Evolutionary conservation across 129 eudicot genomes (phyloP), one percentile per base, ranked within the genome.

Genomic region (Flaveria sonorensis): DNA sequence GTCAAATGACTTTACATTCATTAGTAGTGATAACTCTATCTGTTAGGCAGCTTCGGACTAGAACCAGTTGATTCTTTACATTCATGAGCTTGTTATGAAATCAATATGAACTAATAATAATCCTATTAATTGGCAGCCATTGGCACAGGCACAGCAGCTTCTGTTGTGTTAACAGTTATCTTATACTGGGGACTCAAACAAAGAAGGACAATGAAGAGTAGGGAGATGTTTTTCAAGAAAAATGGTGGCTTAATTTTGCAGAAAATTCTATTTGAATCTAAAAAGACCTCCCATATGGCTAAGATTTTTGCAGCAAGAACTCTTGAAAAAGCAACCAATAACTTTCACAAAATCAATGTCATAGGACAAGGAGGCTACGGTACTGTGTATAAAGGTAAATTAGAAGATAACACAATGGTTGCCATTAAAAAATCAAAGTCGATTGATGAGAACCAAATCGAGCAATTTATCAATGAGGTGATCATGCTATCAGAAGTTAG

Each of bases 321-420:
- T 60, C 66, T 60, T 23, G 66, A 60, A 60, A 60, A 60, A 23
- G 18, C 40, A 11, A 60, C 66, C 2, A 60, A 60, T 23, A 60
- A 60, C 39, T 60, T 60, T 24, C 6, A 60, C 39, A 60, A 60
- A 60, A 24, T 1, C 66, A 60, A 60, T 60, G 66, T 60, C 66
- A 60, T 60, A 60, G 66, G 66, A 1, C 66, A 60, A 60, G 66
- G 66, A 60, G 66, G 66, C 7, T 60, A 60, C 20, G 65, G 65
- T 23, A 59, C 65, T 20, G 65, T 59, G 23, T 59, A 57, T 21
- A 57, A 21, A 57, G 64, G 64, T 57, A 57, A 57, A 28, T 57
- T 57, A 57, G 64, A 57, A 57, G 64, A 57, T 57, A 20, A 57
- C 2, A 57, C 64, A 10, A 57, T 11, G 15, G 64, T 57, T 20